Percentiles rank a stretch among this genome's conserved stretches.
Evolutionary conservation across 768 basidiomycete genomes (phyloP).

Genomic region (Kwoniella shandongensis): DNA sequence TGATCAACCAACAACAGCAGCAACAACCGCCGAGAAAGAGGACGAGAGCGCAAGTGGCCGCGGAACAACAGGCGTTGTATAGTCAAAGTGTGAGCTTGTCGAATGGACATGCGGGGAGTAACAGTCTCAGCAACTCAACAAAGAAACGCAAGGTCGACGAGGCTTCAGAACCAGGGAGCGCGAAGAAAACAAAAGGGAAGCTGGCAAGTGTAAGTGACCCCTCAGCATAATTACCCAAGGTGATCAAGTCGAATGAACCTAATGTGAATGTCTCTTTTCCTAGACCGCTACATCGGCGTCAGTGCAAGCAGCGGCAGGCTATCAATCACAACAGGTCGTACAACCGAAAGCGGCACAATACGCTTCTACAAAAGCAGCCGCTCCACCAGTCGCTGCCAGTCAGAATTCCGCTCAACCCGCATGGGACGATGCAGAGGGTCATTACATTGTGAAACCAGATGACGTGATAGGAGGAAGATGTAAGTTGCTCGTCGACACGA

Average conservation of each 20-base stretch:
- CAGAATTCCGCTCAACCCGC: conserved; percentile 26
- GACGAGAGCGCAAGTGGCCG: conserved; percentile 38
- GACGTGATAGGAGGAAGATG: conserved; percentile 81
- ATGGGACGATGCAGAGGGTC: conserved; percentile 97
- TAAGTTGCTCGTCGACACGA: conserved; percentile 56
- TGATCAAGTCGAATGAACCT: background rate
- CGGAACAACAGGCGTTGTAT: conserved; percentile 23
- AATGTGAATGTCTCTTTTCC: background rate
- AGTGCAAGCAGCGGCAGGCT: conserved; percentile 17
- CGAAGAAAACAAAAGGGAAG: conserved; percentile 37
- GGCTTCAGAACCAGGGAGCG: conserved; percentile 21
- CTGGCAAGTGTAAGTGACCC: conserved; percentile 20
- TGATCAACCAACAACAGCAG: background rate
- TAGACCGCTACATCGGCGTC: conserved; percentile 28
- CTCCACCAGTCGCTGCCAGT: conserved; percentile 41
- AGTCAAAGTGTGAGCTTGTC: conserved; percentile 23
- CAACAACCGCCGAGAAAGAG: conserved; percentile 32
- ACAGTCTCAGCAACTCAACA: conserved; percentile 6
- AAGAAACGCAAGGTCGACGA: conserved; percentile 47
- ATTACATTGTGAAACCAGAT: conserved; percentile 91
- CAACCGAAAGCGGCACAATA: conserved; percentile 11
- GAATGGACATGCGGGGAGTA: conserved; percentile 16
- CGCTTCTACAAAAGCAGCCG: conserved; percentile 1
- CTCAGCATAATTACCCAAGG: too few species aligned
- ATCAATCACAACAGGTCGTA: conserved; percentile 12